Evolutionary conservation across 129 eudicot genomes (phyloP), one percentile per base, ranked within the genome.

Genomic region (Escallonia herrerae): DNA sequence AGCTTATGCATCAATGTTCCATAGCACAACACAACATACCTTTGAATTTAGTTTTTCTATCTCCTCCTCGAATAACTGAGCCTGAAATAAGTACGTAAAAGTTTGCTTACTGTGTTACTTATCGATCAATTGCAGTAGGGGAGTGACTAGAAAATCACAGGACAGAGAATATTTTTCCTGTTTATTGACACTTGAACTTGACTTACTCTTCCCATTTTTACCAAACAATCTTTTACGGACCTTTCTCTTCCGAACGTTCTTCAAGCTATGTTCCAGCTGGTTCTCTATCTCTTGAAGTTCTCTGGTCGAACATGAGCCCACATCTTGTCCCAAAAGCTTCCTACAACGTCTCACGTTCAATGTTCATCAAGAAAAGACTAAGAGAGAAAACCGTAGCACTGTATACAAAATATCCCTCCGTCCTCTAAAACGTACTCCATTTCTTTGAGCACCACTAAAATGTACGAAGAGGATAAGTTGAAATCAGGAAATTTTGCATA

Each of bases 271-370:
- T 41, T 52, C 61, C 4, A 66, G 71, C 71, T 53, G 71, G 47
- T 12, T 50, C 8, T 66, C 71, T 15, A 66, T 66, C 48, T 66
- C 71, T 5, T 66, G 61, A 5, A 66, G 60, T 51, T 66, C 71
- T n/a, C 53, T 11, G 10, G 6, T 33, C 12, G 71, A 66, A 53
- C 71, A 66, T 52, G 71, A 50, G 7, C 46, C 57, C 43, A 66
- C 5, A 39, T 41, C 46, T 66, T 66, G 71, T 48, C 71, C 71
- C 49, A 66, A 53, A 51, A 50, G 48, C 61, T 66, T 66, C 71
- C 71, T 66, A 48, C 1, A 22, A 22, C 33, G 1, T 22, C 33
- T 22, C 33, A 22, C 33, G 33, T 22, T 22, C 33, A 22, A 22
- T 22, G 33, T 22, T 22, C 1, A 22, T 22, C 33, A 22, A 22